A percentile compares a stretch with the other conserved stretches of the same genome.
phyloP scores from a whole-genome alignment of 2,329 filamentous ascomycete species.

The Fusarium nygamai region DNA sequence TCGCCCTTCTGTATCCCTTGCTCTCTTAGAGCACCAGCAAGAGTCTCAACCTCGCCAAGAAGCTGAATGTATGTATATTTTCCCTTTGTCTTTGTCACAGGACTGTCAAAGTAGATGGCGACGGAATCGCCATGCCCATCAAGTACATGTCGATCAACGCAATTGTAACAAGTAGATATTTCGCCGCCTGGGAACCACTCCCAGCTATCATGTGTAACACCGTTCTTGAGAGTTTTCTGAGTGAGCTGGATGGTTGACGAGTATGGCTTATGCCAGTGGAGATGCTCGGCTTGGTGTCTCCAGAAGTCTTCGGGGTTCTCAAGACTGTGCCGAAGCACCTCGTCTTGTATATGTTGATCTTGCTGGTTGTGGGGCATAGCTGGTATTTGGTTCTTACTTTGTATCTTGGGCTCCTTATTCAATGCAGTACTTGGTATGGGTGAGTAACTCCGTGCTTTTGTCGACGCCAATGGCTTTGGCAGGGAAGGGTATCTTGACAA shows the following conservation, averaged over 20 bases:
- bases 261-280: constrained; percentile 85
- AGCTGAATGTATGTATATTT: constrained; percentile 79
- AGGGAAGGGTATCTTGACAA: not conserved
- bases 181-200: constrained; percentile 90
- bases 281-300: constrained; percentile 75
- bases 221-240: constrained; percentile 71
- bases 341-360: constrained; percentile 56
- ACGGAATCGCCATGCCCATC: constrained; percentile 77
- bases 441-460: constrained; percentile 3
- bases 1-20: constrained; percentile 86
- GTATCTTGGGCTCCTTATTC: not conserved
- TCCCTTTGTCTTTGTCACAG: constrained; percentile 79
- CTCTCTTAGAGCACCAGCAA: constrained; percentile 84
- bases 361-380: constrained; percentile 27
- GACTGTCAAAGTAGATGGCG: constrained; percentile 89
- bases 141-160: constrained; percentile 87
- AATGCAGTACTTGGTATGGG: not conserved
- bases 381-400: not conserved
- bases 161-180: constrained; percentile 93
- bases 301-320: constrained; percentile 78
- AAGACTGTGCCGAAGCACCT: constrained; percentile 67
- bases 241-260: constrained; percentile 66
- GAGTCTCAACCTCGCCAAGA: constrained; percentile 80
- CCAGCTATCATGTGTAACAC: constrained; percentile 79
- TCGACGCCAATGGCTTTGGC: not conserved